A percentile compares a stretch with the other conserved stretches of the same genome.
Conservation (phyloP, 2,329 filamentous ascomycete species). For the Colletotrichum plurivorum region DNA sequence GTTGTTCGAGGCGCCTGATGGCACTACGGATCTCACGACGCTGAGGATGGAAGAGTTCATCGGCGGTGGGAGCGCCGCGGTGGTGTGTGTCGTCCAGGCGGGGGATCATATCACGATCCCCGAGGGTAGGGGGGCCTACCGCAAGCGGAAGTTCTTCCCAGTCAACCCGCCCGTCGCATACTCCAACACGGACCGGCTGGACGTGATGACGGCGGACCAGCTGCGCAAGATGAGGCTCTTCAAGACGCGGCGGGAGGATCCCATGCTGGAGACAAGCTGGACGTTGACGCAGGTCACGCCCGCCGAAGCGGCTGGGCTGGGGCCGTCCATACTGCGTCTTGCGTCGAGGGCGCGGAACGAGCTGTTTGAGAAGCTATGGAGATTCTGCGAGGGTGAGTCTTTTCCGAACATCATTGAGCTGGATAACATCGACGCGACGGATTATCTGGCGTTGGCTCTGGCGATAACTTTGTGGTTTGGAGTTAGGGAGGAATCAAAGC, state of each 20-base stretch:
- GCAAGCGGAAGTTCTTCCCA: background rate
- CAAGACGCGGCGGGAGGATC: constrained; percentile 6
- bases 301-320: constrained; percentile 5
- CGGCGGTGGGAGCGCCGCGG: background rate
- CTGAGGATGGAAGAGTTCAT: background rate
- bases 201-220: constrained; percentile 10
- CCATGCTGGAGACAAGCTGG: constrained; percentile 22
- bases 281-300: constrained; percentile 18
- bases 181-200: constrained; percentile 9
- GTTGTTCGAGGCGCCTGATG: background rate
- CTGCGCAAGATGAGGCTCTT: constrained; percentile 5
- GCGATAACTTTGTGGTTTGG: constrained; percentile 8
- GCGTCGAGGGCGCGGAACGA: constrained; percentile 4
- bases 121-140: background rate
- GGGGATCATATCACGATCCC: constrained; percentile 1
- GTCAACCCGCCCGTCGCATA: constrained; percentile 8
- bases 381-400: background rate
- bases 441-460: constrained; percentile 9
- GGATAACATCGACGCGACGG: constrained; percentile 7
- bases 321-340: constrained; percentile 11
- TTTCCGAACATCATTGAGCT: constrained; percentile 10
- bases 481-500: background rate
- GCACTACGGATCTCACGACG: background rate
- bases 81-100: constrained; percentile 5
- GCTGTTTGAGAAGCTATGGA: background rate